Evolutionary conservation across 352 stramenopile species (phyloP), one percentile per base, ranked within the genome.

Genomic region (Blastocystis sp.): DNA sequence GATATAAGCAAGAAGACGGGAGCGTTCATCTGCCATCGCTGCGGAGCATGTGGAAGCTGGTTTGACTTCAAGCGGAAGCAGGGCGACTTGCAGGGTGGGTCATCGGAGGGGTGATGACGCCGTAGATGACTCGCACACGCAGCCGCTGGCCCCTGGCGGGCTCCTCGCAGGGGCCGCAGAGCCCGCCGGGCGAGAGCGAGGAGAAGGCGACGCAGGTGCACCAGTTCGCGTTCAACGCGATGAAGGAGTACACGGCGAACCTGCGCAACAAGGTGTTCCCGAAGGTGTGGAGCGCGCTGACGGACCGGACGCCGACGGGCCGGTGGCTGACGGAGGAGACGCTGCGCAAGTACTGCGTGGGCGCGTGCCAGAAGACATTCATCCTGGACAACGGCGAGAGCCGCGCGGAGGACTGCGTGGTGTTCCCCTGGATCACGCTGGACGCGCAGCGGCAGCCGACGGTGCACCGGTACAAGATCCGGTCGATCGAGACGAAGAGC

Each of bases 401-500:
- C 23, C 88, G 91, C 41, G 74, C 65, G 59, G 56, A 90, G 41
- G 90, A 91, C 43, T 98, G 94, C 89, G 94, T 98, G 65, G 96
- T 95, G 2, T 98, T 98, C 92, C 95, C 95, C 74, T 98, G 94
- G 95, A 96, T 98, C 69, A 40, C 66, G 4, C 41, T 87, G 23
- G 28, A 62, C 43, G 56, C 69, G 17, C 52, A 69, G 34, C n/a
- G 48, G 2, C 48, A 43, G 34, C 77, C 69, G 17, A 23, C 86
- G 61, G 45, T 87, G 74, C 65, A 66, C 40, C 91, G 93, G 19
- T 90, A 95, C 59, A 96, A 96, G 89, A 89, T 95, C 23, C 92
- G 93, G 53, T 93, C 91, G 38, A 88, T 96, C 34, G 91, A 93
- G 21, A 92, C 95, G 89, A 97, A 97, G 88, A 86, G 89, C 17